Conservation (phyloP, 2,329 filamentous ascomycete genomes). For the Sporothrix sp. region DNA sequence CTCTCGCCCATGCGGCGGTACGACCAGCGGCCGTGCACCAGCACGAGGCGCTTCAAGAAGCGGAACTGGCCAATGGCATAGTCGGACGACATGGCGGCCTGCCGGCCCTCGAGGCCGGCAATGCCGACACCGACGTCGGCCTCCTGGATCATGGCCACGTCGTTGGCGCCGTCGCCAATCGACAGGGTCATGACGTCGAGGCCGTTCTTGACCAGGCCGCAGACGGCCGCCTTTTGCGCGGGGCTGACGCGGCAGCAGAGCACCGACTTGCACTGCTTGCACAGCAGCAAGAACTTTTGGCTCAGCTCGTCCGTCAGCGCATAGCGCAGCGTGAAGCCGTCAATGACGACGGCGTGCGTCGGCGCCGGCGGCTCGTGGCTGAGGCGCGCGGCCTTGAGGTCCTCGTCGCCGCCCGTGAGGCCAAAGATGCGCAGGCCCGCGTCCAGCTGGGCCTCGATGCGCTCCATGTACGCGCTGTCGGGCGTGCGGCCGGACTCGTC, state of each 20-base stretch:
- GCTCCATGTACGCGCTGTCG: slow-evolving; percentile 42
- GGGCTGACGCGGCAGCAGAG: slow-evolving; percentile 96
- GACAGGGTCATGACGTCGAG: slow-evolving; percentile 93
- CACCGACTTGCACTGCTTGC: slow-evolving; percentile 94
- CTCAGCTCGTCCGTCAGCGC: slow-evolving; percentile 73
- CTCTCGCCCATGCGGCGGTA: slow-evolving; percentile 87
- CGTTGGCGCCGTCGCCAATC: slow-evolving; percentile 88
- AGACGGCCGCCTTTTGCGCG: slow-evolving; percentile 94
- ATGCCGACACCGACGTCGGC: slow-evolving; percentile 95
- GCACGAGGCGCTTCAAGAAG: slow-evolving; percentile 71
- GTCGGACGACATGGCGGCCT: slow-evolving; percentile 92
- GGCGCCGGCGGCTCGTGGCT: slow-evolving; percentile 79
- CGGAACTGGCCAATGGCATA: slow-evolving; percentile 93
- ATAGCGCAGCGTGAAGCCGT: slow-evolving; percentile 85
- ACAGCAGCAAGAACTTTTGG: slow-evolving; percentile 88
- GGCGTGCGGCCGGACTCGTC: slow-evolving; percentile 45
- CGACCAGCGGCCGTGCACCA: slow-evolving; percentile 93
- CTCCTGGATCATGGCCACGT: slow-evolving; percentile 96
- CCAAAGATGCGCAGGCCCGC: slow-evolving; percentile 62
- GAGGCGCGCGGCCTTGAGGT: slow-evolving; percentile 66
- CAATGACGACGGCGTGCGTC: slow-evolving; percentile 88
- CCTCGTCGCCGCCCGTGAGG: slow-evolving; percentile 75
- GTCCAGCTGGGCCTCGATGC: slow-evolving; percentile 63
- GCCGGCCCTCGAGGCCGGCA: slow-evolving; percentile 81
- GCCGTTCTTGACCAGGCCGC: slow-evolving; percentile 88